phyloP scores from a whole-genome alignment of 169 alveolate species.

The Cryptosporidium muris region DNA sequence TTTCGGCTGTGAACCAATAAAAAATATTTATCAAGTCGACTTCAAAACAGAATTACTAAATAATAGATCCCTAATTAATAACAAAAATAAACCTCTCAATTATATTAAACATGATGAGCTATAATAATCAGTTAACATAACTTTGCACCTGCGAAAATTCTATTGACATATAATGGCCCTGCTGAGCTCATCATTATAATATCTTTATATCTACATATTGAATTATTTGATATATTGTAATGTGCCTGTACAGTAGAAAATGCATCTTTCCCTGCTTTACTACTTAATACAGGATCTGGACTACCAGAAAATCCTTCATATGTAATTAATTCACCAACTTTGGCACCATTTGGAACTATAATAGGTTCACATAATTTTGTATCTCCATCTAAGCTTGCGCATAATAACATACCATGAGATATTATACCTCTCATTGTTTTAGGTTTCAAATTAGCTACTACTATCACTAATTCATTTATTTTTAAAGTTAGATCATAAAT shows the following conservation, averaged over 20 bases:
- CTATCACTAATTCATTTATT: constrained; percentile 80
- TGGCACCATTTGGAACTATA: constrained; percentile 50
- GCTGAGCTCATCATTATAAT: constrained; percentile 46
- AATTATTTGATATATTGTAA: constrained; percentile 17
- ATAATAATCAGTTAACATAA: constrained; percentile 2
- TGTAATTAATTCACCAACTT: constrained; percentile 77
- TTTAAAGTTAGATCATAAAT: constrained; percentile 78
- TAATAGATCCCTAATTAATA: no score
- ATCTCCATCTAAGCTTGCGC: constrained; percentile 44
- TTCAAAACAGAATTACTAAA: no score
- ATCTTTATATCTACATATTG: constrained; percentile 50
- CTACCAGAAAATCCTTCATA: constrained; percentile 77
- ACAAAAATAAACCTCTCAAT: no score
- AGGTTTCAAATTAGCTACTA: constrained; percentile 82
- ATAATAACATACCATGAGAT: constrained; percentile 84
- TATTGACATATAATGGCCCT: constrained; percentile 59
- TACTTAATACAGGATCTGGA: constrained; percentile 78
- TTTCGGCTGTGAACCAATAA: no score
- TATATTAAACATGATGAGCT: no score
- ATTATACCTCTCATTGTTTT: constrained; percentile 81
- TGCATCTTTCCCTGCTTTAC: constrained; percentile 81
- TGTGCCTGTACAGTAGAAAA: constrained; percentile 78
- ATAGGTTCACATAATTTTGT: constrained; percentile 74
- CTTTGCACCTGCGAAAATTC: background rate
- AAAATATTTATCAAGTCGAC: no score